Base-by-base conservation (phyloP, 2,329 filamentous ascomycete genomes). In the Beauveria australis region DNA sequence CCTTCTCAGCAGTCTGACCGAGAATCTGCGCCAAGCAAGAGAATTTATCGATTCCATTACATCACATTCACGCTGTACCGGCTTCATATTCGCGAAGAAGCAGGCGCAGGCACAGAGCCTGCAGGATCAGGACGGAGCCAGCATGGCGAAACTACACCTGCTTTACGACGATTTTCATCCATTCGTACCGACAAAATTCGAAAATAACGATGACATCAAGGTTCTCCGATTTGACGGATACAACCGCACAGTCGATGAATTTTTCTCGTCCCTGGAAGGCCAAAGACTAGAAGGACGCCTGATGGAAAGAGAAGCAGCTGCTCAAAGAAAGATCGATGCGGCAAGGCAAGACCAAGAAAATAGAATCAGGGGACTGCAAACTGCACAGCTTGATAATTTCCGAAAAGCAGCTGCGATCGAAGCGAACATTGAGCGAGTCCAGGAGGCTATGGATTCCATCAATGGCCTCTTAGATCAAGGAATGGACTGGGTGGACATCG, bases 401-500 rank as follows among this genome's bases (percentile, higher is more conserved):
- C 87, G 89, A 60, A 97, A 96, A 72, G 94, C 93, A 3, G 88
- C 88, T 60, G 91, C 92, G 0, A 94, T 99, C 47, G 86, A 96
- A 71, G 90, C 91, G 24, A 97, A 99, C 68, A 80, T 91, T 1
- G 91, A 96, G 69, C 84, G 92, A 55, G 92, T 97, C 0, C 89
- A 96, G 71, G 94, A 97, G 75, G 92, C 91, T 5, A 92, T 92
- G 72, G 90, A 92, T 71, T 92, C 94, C 3, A 88, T 99, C 58
- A 97, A 96, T 71, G 90, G 91, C 0, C 78, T 97, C n/a, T 85
- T 99, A 62, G 85, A 85, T 5, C 91, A 96, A 69, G 93, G 93
- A 12, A 97, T 97, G 92, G 94, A 99, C 68, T 99, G 94, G 94
- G 86, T 91, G 12, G 89, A 97, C 65, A 92, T 97, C 67, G 91